Conservation (phyloP, 2,329 filamentous ascomycete genomes). For the Pseudopyrenochaeta lycopersici region DNA sequence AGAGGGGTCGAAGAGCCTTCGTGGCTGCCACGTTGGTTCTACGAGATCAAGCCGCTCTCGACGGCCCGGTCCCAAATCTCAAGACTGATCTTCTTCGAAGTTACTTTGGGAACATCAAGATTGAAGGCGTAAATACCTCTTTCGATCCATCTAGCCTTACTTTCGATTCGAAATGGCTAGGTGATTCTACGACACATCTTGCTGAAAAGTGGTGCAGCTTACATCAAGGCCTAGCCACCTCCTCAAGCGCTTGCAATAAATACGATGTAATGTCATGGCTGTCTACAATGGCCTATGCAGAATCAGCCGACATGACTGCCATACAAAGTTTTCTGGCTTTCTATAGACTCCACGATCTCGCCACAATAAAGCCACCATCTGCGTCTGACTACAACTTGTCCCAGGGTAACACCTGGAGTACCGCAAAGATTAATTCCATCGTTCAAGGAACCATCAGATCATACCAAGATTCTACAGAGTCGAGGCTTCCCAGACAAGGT, state of each 20-base stretch:
- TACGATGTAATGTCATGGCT: conserved; percentile 38
- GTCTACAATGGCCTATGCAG: conserved; percentile 33
- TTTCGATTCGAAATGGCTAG: conserved; percentile 36
- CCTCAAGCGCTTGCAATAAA: conserved; percentile 6
- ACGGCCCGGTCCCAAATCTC: conserved; percentile 10
- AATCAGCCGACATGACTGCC: conserved; percentile 26
- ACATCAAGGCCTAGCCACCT: conserved; percentile 19
- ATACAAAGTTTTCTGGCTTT: conserved; percentile 35
- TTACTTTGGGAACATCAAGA: conserved; percentile 10
- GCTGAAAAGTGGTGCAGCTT: conserved; percentile 30
- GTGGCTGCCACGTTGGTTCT: conserved; percentile 25
- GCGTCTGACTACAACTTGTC: conserved; percentile 7
- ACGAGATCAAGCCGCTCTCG: conserved; percentile 18
- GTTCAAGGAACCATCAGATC: not conserved
- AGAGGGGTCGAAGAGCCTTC: conserved; percentile 20
- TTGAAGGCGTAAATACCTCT: conserved; percentile 2
- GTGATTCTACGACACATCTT: conserved; percentile 10
- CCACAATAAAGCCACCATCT: conserved; percentile 15
- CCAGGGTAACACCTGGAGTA: conserved; percentile 11
- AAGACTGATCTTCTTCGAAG: conserved; percentile 2
- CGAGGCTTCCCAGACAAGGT: conserved; percentile 11
- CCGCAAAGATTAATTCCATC: conserved; percentile 1
- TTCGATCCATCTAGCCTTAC: conserved; percentile 11
- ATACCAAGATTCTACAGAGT: conserved; percentile 22
- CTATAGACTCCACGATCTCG: conserved; percentile 14